A percentile compares a stretch with the other conserved stretches of the same genome.
These are phyloP conservation scores for Stropharia rugosoannulata DNA, from an alignment of 768 basidiomycete genomes.

Conservation along the genomic window DNA sequence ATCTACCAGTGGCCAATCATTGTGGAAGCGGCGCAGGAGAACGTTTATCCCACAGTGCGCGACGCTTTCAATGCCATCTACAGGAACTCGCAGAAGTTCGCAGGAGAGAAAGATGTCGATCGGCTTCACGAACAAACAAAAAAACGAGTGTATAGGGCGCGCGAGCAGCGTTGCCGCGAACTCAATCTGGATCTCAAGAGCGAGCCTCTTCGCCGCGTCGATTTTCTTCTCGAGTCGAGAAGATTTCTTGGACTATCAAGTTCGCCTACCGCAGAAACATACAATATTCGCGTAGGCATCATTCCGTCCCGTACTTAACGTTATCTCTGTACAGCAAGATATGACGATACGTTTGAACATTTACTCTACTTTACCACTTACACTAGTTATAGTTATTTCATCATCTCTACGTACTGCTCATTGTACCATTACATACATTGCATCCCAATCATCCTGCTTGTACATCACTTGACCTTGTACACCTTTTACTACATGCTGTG, in stretches of 20 bases:
- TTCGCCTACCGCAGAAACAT: not conserved
- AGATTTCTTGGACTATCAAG: not conserved
- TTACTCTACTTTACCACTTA: too few species aligned
- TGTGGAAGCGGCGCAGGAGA: not conserved
- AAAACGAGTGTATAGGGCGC: not conserved
- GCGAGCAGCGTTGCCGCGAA: not conserved
- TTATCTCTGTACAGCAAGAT: not conserved
- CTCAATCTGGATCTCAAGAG: not conserved
- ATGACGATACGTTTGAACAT: not conserved
- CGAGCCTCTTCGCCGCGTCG: not conserved
- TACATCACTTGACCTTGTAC: too few species aligned
- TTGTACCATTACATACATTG: too few species aligned
- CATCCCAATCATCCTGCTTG: too few species aligned
- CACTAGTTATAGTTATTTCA: too few species aligned
- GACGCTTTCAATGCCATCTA: not conserved
- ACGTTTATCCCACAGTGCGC: not conserved
- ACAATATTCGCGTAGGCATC: not conserved
- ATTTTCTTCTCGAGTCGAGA: not conserved
- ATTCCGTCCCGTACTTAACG: not conserved
- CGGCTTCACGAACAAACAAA: not conserved
- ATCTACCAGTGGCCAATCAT: not conserved
- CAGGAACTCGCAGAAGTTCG: not conserved
- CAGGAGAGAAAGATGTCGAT: not conserved
- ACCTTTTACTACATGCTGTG: too few species aligned
- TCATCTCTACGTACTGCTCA: too few species aligned